Evolutionary conservation across 352 stramenopile genomes (phyloP).

Genomic region (Vaucheria bursata): DNA sequence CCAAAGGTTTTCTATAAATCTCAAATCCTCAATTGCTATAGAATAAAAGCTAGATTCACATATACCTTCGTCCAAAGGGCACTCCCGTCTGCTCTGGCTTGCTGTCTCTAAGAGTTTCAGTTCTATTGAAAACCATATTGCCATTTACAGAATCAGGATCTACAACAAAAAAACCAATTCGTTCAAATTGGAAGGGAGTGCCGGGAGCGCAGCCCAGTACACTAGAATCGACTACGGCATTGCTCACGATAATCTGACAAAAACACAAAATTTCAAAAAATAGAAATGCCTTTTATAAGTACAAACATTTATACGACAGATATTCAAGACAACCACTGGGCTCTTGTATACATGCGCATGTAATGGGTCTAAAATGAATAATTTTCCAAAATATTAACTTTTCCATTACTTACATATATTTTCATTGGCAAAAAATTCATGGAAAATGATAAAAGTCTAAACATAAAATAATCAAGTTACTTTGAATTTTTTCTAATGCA

Average conservation of each 20-base stretch:
- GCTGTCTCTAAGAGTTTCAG: conserved; percentile 83
- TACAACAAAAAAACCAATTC: conserved; percentile 92
- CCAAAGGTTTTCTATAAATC: neutral
- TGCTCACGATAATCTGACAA: conserved; percentile 2
- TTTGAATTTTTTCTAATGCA: neutral
- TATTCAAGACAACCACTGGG: too few species aligned
- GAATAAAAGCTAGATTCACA: neutral
- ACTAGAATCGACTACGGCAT: conserved; percentile 30
- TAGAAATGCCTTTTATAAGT: too few species aligned
- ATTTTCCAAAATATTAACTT: too few species aligned
- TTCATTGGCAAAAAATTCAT: too few species aligned
- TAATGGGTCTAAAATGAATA: neutral
- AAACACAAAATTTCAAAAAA: too few species aligned
- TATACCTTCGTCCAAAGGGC: neutral
- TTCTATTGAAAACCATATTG: conserved; percentile 90
- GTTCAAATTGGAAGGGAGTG: conserved; percentile 88
- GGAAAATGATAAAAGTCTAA: neutral
- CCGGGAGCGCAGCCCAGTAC: conserved; percentile 12
- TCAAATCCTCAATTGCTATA: neutral
- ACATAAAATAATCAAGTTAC: neutral
- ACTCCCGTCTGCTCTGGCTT: conserved; percentile 46
- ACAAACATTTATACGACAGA: too few species aligned
- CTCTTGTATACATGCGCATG: neutral
- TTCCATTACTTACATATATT: too few species aligned
- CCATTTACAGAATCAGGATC: conserved; percentile 71